phyloP scores from a whole-genome alignment of 2,329 filamentous ascomycete species.

The Plectosphaerella plurivora region DNA sequence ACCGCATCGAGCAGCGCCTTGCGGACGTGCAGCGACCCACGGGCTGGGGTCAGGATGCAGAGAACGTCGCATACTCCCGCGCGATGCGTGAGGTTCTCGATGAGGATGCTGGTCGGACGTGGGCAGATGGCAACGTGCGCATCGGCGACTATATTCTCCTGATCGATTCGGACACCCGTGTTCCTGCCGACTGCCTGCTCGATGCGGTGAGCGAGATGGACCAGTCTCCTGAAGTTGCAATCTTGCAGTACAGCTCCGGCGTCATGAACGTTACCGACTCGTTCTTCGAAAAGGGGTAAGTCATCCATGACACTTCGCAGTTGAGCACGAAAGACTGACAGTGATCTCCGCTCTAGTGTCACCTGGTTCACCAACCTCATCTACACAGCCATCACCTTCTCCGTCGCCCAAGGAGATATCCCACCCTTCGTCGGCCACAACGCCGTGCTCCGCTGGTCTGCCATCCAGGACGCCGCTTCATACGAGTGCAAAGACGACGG shows the following conservation, averaged over 20 bases:
- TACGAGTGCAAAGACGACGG: constrained; percentile 45
- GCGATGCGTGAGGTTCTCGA: constrained; percentile 40
- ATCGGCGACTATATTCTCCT: constrained; percentile 61
- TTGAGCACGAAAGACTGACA: constrained; percentile 20
- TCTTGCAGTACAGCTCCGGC: constrained; percentile 68
- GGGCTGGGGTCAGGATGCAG: constrained; percentile 29
- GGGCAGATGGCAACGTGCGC: constrained; percentile 53
- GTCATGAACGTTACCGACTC: constrained; percentile 72
- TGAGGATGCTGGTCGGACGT: constrained; percentile 46
- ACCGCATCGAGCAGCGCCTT: constrained; percentile 41
- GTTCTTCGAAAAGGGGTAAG: constrained; percentile 62
- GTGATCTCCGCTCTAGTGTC: constrained; percentile 33
- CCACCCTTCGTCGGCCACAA: constrained; percentile 77
- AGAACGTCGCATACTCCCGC: constrained; percentile 38
- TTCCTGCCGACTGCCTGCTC: constrained; percentile 63
- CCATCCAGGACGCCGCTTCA: constrained; percentile 27
- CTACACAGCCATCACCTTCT: constrained; percentile 68
- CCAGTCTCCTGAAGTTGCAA: constrained; percentile 63
- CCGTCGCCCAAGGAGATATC: constrained; percentile 66
- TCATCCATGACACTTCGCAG: no score
- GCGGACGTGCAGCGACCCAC: background rate
- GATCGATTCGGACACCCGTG: constrained; percentile 65
- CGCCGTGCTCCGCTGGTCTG: constrained; percentile 64
- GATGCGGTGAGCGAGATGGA: constrained; percentile 71
- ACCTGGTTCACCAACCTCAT: constrained; percentile 78